Conservation (phyloP, 495 filamentous ascomycete species). For the Aspergillus cristatus region DNA sequence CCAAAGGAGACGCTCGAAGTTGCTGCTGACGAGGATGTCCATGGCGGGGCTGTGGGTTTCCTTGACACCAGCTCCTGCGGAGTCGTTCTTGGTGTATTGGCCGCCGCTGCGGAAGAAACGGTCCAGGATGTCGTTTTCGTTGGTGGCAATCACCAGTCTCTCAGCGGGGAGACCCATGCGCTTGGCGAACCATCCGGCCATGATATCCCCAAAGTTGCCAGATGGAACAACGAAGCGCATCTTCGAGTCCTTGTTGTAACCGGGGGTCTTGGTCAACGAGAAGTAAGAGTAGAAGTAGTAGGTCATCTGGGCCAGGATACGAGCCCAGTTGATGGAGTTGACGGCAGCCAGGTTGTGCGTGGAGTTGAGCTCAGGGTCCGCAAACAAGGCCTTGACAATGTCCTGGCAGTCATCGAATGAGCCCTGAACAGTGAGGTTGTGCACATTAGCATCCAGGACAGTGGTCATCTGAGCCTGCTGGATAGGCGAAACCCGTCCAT, state of each 20-base stretch:
- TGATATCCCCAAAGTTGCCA: conserved; percentile 94
- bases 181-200: conserved; percentile 80
- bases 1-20: conserved; percentile 97
- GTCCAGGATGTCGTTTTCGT: conserved; percentile 85
- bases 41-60: conserved; percentile 88
- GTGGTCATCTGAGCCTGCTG: conserved; percentile 97
- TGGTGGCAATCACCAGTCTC: conserved; percentile 81
- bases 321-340: conserved; percentile 84
- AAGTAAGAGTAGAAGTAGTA: conserved; percentile 94
- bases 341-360: conserved; percentile 72
- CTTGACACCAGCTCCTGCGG: conserved; percentile 47
- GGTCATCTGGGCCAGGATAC: conserved; percentile 87
- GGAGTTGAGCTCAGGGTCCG: conserved; percentile 63
- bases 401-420: conserved; percentile 98
- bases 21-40: conserved; percentile 91
- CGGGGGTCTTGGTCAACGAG: conserved; percentile 47
- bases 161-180: conserved; percentile 81
- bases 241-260: conserved; percentile 43
- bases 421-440: conserved; percentile 76
- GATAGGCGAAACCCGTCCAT: conserved; percentile 72
- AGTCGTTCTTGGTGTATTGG: conserved; percentile 65
- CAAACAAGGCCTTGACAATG: conserved; percentile 88
- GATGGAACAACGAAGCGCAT: conserved; percentile 79
- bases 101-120: conserved; percentile 70
- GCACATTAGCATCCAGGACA: conserved; percentile 72